Evolutionary conservation across 1,284 basidiomycete species (phyloP).

Genomic region (Amylostereum areolatum): DNA sequence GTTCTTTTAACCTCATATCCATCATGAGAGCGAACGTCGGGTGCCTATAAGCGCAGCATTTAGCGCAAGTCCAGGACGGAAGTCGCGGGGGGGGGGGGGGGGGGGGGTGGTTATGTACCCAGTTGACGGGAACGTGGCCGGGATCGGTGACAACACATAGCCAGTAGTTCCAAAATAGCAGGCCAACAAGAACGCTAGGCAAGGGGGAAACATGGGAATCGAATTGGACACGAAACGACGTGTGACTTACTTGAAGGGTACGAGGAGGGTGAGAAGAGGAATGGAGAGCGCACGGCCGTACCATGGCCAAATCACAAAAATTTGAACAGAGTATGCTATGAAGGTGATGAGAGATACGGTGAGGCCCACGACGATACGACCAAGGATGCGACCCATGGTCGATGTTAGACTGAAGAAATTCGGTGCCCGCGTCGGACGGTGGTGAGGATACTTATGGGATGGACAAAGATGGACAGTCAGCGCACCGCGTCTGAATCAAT

Average conservation of each 20-base stretch:
- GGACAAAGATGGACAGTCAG: too few relatives aligned
- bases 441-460: too few relatives aligned
- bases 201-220: slow-evolving; percentile 7
- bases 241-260: slow-evolving; percentile 81
- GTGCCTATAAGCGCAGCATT: slow-evolving; percentile 43
- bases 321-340: slow-evolving; percentile 83
- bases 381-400: slow-evolving; percentile 44
- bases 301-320: slow-evolving; percentile 91
- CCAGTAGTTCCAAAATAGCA: slow-evolving; percentile 86
- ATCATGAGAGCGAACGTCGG: slow-evolving; percentile 60
- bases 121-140: slow-evolving; percentile 73
- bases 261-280: slow-evolving; percentile 66
- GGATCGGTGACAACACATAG: slow-evolving; percentile 79
- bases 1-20: slow-evolving; percentile 88
- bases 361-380: slow-evolving; percentile 59
- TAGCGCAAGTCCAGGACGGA: too few relatives aligned
- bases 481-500: too few relatives aligned
- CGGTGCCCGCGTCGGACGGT: too few relatives aligned
- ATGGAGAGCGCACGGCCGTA: slow-evolving; percentile 69
- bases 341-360: slow-evolving; percentile 80
- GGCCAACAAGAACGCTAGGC: slow-evolving; percentile 61
- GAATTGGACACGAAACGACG: slow-evolving; percentile 1
- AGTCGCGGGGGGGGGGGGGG: neutral
- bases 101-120: slow-evolving; percentile 48
- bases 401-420: neutral